A percentile compares a stretch with the other conserved stretches of the same genome.
Evolutionary conservation across 2,329 filamentous ascomycete genomes (phyloP).

Genomic region (Cladobotryum mycophilum): DNA sequence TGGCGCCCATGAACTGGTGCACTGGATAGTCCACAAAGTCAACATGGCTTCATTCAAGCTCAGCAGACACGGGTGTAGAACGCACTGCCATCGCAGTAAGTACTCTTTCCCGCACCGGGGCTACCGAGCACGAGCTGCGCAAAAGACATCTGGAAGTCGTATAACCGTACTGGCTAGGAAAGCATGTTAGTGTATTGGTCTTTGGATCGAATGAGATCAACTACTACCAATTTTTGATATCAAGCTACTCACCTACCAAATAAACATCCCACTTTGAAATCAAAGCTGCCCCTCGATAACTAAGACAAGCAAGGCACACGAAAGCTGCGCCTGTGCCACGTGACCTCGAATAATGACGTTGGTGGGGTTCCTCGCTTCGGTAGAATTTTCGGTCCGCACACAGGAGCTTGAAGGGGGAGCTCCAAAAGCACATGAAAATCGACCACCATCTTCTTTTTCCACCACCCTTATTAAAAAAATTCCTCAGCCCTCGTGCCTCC

Average conservation of each 20-base stretch:
- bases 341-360: neutral
- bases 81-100: constrained; percentile 91
- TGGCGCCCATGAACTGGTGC: constrained; percentile 96
- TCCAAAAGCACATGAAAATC: constrained; percentile 11
- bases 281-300: too few relatives aligned
- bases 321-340: neutral
- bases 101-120: constrained; percentile 92
- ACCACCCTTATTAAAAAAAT: neutral
- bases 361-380: neutral
- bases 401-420: neutral
- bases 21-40: constrained; percentile 39
- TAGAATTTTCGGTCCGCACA: neutral
- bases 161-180: constrained; percentile 15
- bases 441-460: constrained; percentile 1
- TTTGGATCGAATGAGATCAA: too few relatives aligned
- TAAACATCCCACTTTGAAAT: too few relatives aligned
- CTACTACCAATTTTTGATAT: too few relatives aligned
- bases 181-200: neutral
- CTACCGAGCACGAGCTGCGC: constrained; percentile 86
- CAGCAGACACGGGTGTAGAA: constrained; percentile 1
- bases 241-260: too few relatives aligned
- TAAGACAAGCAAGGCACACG: constrained; percentile 12
- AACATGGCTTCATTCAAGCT: neutral
- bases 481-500: constrained; percentile 10
- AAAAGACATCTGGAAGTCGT: constrained; percentile 46